phyloP scores from a whole-genome alignment of 2,329 filamentous ascomycete species.

The Tolypocladium cylindrosporum region DNA sequence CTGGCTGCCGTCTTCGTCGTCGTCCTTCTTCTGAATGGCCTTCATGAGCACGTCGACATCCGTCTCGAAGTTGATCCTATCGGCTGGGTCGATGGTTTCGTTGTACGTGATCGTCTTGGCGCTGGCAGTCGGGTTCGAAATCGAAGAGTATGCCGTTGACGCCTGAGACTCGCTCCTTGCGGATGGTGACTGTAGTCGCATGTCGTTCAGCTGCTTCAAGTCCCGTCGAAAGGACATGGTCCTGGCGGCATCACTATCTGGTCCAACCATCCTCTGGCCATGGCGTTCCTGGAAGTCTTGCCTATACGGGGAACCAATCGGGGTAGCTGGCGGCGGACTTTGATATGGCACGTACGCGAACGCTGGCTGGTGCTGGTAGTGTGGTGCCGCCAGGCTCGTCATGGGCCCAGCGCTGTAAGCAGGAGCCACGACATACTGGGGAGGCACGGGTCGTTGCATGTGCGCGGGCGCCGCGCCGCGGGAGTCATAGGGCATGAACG shows the following conservation, averaged over 20 bases:
- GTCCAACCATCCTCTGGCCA: conserved; percentile 8
- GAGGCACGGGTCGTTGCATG: conserved; percentile 32
- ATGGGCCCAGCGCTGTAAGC: conserved; percentile 34
- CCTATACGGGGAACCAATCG: conserved; percentile 23
- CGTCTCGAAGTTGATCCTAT: conserved; percentile 61
- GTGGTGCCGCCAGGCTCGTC: conserved; percentile 28
- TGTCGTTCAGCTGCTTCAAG: conserved; percentile 17
- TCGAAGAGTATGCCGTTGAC: conserved; percentile 13
- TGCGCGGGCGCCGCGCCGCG: conserved; percentile 25
- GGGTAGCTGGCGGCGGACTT: conserved; percentile 22
- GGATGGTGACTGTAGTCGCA: conserved; percentile 21
- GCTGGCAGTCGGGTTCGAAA: conserved; percentile 17
- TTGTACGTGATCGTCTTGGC: conserved; percentile 34
- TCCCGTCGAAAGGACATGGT: conserved; percentile 14
- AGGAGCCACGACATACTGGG: conserved; percentile 36
- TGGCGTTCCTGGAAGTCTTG: conserved; percentile 21
- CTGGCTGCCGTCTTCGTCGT: conserved; percentile 16
- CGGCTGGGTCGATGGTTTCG: conserved; percentile 33
- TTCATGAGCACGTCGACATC: conserved; percentile 84
- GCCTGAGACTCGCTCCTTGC: conserved; percentile 21
- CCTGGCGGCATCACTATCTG: conserved; percentile 13
- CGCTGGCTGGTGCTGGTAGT: conserved; percentile 30
- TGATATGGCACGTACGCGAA: conserved; percentile 36
- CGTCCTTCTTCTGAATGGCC: conserved; percentile 62
- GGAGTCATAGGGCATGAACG: conserved; percentile 40